Evolutionary conservation across 2,329 filamentous ascomycete species (phyloP), one percentile per base, ranked within the genome.

Genomic region (Dactylellina cionopaga): DNA sequence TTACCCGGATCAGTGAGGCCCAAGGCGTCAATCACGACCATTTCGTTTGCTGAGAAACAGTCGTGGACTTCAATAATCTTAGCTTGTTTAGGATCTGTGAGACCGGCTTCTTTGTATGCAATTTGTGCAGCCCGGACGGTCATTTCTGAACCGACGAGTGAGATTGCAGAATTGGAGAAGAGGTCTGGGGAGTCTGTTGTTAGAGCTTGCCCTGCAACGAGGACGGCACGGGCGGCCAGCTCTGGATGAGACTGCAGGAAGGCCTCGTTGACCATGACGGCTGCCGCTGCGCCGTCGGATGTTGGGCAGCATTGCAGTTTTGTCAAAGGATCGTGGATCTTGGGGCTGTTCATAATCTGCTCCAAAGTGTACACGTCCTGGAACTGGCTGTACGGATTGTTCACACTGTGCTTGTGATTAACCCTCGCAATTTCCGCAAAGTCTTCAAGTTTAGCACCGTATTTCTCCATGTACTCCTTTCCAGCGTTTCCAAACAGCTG

Each of bases 251-350:
- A 89, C 78, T 94, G 90, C 60, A 98, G 87, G 85, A 97, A 98
- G 49, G 85, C 86, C 81, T 96, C 89, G 0, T 92, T 96, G 60
- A 96, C 92, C 55, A 99, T 83, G 29, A 98, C 89, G 11, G 91
- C 92, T 0, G 95, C 92, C 0, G 92, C 94, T 47, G 89, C 91
- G 51, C 94, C 94, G 80, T 98, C 95, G 0, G 92, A 96, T 0
- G 94, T 98, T 0, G 95, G 94, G 82, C 94, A 97, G 86, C 94
- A 98, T 83, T 98, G 95, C n/a, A 98, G 88, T 82, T 97, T 98
- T 68, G 95, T 98, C 63, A 98, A 85, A 13, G 94, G 94, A 75
- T 88, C 87, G 82, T 92, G 88, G 81, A 98, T 91, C 85, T 88
- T 90, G 70, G 91, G 84, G 0, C 91, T 83, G 35, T 89, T 84